Evolutionary conservation across 2,329 filamentous ascomycete genomes (phyloP), one percentile per base, ranked within the genome.

Genomic region (Alternaria brassicae): DNA sequence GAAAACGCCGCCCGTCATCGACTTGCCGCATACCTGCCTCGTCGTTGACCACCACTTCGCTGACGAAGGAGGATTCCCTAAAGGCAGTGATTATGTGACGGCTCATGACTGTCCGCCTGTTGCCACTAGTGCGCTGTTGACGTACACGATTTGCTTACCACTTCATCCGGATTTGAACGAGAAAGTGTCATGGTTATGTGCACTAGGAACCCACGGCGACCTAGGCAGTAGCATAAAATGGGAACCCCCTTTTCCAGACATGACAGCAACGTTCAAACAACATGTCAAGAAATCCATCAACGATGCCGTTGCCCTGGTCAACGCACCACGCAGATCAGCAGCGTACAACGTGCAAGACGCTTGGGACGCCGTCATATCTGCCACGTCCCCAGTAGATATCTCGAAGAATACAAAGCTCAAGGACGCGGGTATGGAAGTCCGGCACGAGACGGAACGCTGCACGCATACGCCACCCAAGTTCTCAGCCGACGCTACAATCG

Each of bases 41-140:
- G 77, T 91, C 12, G 87, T 91, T 58, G 88, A 91, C 67, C 88
- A 91, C 60, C 89, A 91, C 69, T 80, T 85, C 61, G 78, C 81
- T 28, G 77, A 78, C 60, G 81, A 83, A n/a, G 79, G 83, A 8
- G 84, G 86, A 41, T 89, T 89, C 59, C 88, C 89, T 0, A 58
- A 82, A 45, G 78, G 77, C 10, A 78, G 85, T 0, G 69, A 82
- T 40, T 84, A 87, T 52, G 84, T 90, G 12, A 88, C 86, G 0
- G 87, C 88, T 0, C 89, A 87, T 69, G 77, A 87, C 65, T 88
- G 81, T 32, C 88, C 88, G 2, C 88, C 89, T 0, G 86, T 91
- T 0, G 85, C 87, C 6, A 90, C 88, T 1, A 88, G 84, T 23
- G 83, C 88, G 2, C 74, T 91, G 1, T 80, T 91, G 15, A 89